Percentiles rank a stretch among this genome's conserved stretches.
Evolutionary conservation across 2,329 filamentous ascomycete genomes (phyloP).

Genomic region (Fusarium papillatum): DNA sequence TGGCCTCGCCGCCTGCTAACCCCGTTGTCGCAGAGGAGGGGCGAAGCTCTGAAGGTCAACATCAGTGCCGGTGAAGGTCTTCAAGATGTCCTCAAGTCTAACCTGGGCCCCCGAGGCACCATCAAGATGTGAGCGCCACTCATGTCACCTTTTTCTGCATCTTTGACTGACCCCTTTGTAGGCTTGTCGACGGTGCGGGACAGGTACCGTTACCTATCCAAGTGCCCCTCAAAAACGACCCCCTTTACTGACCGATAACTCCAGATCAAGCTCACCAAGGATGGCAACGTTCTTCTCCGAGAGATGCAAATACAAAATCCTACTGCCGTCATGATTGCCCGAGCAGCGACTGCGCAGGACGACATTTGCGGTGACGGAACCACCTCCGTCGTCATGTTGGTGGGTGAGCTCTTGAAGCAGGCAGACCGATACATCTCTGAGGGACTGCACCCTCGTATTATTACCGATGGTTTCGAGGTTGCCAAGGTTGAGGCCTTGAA

Average conservation of each 20-base stretch:
- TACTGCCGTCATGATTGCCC: constrained; percentile 87
- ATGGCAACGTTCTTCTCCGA: constrained; percentile 88
- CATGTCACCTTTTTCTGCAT: background rate
- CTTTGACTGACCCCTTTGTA: constrained; percentile 50
- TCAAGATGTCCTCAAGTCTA: constrained; percentile 95
- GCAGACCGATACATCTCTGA: constrained; percentile 96
- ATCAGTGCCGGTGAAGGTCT: constrained; percentile 96
- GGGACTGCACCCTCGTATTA: constrained; percentile 95
- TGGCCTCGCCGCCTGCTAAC: constrained; percentile 40
- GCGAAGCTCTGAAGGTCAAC: constrained; percentile 97
- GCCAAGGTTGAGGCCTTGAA: constrained; percentile 94
- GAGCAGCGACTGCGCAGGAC: constrained; percentile 95
- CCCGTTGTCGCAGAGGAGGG: constrained; percentile 78
- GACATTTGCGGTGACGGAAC: constrained; percentile 99
- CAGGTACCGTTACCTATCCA: constrained; percentile 62
- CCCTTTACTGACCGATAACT: constrained; percentile 47
- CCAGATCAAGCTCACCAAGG: constrained; percentile 98
- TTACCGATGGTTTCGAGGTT: constrained; percentile 98
- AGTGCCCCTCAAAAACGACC: constrained; percentile 43
- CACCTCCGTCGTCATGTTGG: constrained; percentile 94
- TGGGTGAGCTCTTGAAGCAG: constrained; percentile 98
- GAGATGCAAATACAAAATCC: constrained; percentile 98
- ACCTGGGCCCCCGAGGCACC: constrained; percentile 92
- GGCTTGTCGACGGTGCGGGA: constrained; percentile 78
- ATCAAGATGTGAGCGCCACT: constrained; percentile 84